Conservation (phyloP, 2,329 filamentous ascomycete species). For the Cordyceps cicadae region DNA sequence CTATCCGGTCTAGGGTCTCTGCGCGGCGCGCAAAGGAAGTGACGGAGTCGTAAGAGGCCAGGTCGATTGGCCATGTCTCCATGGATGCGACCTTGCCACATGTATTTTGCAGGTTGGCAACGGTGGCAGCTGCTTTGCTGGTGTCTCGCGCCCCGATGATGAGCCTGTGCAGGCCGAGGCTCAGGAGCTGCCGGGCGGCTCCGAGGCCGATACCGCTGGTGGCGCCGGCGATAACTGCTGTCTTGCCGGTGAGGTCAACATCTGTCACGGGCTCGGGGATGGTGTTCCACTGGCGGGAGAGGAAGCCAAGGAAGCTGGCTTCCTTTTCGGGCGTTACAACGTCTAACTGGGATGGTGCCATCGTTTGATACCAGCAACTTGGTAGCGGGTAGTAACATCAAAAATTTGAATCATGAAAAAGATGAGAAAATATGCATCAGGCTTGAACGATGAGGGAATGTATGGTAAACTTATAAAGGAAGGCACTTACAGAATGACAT, state of each 20-base stretch:
- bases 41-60: constrained; percentile 31
- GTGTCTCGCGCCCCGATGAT: constrained; percentile 27
- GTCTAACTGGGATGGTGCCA: not conserved
- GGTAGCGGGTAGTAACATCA: too few relatives aligned
- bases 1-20: constrained; percentile 25
- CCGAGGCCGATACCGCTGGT: constrained; percentile 29
- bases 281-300: constrained; percentile 5
- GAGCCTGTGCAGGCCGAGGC: constrained; percentile 22
- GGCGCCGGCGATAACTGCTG: constrained; percentile 26
- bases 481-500: too few relatives aligned
- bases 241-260: constrained; percentile 14
- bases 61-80: constrained; percentile 28
- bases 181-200: constrained; percentile 25
- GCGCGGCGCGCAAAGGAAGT: constrained; percentile 27
- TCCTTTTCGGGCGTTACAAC: constrained; percentile 2
- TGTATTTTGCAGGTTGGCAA: not conserved
- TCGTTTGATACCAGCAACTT: not conserved
- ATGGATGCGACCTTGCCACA: constrained; percentile 15
- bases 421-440: too few relatives aligned
- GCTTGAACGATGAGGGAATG: too few relatives aligned
- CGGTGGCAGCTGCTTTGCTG: constrained; percentile 20
- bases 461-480: too few relatives aligned
- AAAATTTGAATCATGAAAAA: too few relatives aligned
- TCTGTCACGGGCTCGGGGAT: not conserved
- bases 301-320: constrained; percentile 2